Percentiles rank a stretch among this genome's conserved stretches.
Evolutionary conservation across 1,139 yeast genomes (phyloP).

Genomic region (Kodamaea derodonti): DNA sequence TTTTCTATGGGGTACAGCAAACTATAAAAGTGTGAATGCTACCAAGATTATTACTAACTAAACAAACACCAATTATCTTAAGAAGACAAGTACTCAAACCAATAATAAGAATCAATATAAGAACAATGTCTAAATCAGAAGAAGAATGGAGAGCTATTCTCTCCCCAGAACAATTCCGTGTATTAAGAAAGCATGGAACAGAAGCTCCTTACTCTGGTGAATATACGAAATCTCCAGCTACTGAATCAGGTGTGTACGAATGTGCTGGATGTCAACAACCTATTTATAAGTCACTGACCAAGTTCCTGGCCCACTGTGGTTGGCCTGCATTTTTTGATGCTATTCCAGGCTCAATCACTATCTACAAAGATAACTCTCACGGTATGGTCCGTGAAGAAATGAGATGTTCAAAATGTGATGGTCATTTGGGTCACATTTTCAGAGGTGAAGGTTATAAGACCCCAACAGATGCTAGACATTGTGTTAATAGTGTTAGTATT

Average conservation of each 20-base stretch:
- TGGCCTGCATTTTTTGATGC: slow-evolving; percentile 98
- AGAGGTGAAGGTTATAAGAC: slow-evolving; percentile 88
- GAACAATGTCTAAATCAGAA: slow-evolving; percentile 40
- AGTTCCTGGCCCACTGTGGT: slow-evolving; percentile 89
- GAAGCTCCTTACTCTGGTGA: slow-evolving; percentile 81
- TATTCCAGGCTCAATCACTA: slow-evolving; percentile 69
- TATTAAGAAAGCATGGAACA: slow-evolving; percentile 76
- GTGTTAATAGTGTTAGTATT: slow-evolving; percentile 84
- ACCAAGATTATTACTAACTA: too few species aligned
- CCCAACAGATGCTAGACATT: slow-evolving; percentile 92
- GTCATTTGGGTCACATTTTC: slow-evolving; percentile 93
- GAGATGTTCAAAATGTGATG: slow-evolving; percentile 84
- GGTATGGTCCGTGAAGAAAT: slow-evolving; percentile 89
- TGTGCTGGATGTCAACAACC: slow-evolving; percentile 88
- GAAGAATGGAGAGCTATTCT: slow-evolving; percentile 80
- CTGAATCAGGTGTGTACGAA: slow-evolving; percentile 57
- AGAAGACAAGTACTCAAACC: too few species aligned
- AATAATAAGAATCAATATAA: too few species aligned
- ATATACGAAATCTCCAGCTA: slow-evolving; percentile 47
- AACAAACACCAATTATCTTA: too few species aligned
- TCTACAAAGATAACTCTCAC: slow-evolving; percentile 53
- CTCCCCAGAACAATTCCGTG: slow-evolving; percentile 72
- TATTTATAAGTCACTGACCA: slow-evolving; percentile 71
- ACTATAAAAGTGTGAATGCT: too few species aligned
- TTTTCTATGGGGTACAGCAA: too few species aligned